Evolutionary conservation across 345 rosid species (phyloP), one percentile per base, ranked within the genome.

Genomic region (Eucalyptus paniculata): DNA sequence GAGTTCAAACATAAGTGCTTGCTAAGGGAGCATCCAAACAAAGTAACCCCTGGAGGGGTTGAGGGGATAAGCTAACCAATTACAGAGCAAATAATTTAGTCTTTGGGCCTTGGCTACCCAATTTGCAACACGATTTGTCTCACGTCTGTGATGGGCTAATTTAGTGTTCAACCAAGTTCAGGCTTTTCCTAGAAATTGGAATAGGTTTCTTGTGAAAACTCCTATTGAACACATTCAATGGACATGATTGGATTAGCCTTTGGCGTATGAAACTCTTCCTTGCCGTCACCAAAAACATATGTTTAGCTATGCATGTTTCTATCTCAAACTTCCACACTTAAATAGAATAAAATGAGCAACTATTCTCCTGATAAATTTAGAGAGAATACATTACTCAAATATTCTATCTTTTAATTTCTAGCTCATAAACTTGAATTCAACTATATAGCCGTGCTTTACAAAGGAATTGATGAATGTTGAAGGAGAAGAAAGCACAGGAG

Each of bases 161-260:
- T 50, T 16, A 50, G 54, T 51, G 96, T 97, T 96, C 99, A 96
- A 6, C 97, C 97, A 4, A 56, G 83, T 87, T 93, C 17, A 0
- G 98, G 99, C 87, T 91, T 96, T 90, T 93, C 89, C 99, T 98
- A 14, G 97, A 86, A 87, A 96, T 99, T 21, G 96, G 92, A 47
- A 94, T 92, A n/a, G 93, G 90, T 85, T 92, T 88, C 86, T 91
- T 94, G 90, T 91, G 97, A 86, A 90, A 92, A 88, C 89, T 93
- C 90, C 96, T 91, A 44, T 89, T 87, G 15, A 67, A 65, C 82
- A 92, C 87, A 86, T 87, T 87, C 21, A 37, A 28, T 10, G 81
- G 80, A 30, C 12, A 94, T 42, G 89, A 85, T 65, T 89, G 91
- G 51, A 91, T 65, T 87, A 90, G 53, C 88, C 91, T 92, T 88